These are phyloP conservation scores for Melastoma malabathricum DNA, from an alignment of 345 rosid species.

Conservation along the genomic window DNA sequence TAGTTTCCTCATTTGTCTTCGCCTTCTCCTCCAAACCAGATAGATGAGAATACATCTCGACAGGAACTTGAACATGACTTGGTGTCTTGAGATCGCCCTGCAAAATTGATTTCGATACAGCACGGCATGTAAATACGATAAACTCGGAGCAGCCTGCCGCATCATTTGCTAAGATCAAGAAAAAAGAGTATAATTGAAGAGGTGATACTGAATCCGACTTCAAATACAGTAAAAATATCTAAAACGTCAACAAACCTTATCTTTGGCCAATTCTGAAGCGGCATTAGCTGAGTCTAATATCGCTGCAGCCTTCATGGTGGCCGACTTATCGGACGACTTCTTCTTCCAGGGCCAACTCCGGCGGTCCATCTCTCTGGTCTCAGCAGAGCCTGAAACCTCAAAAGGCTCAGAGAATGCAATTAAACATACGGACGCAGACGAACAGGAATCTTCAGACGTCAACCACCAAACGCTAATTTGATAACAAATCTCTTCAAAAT, in stretches of 20 bases:
- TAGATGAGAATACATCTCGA: slow-evolving; percentile 68
- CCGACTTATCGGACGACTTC: slow-evolving; percentile 69
- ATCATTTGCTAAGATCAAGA: not conserved
- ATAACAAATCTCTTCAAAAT: too few relatives aligned
- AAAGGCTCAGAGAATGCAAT: too few relatives aligned
- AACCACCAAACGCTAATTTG: too few relatives aligned
- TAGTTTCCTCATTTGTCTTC: slow-evolving; percentile 42
- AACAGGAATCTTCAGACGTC: too few relatives aligned
- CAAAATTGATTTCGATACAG: not conserved
- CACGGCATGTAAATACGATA: too few relatives aligned
- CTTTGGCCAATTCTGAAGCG: slow-evolving; percentile 14
- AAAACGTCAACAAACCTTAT: slow-evolving; percentile 15
- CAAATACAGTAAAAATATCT: too few relatives aligned
- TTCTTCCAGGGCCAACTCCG: slow-evolving; percentile 99
- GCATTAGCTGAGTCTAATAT: slow-evolving; percentile 31
- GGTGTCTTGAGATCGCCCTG: slow-evolving; percentile 67
- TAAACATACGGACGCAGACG: too few relatives aligned
- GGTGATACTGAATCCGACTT: too few relatives aligned
- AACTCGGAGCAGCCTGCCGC: not conserved
- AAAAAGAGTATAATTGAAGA: not conserved
- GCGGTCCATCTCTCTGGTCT: slow-evolving; percentile 52
- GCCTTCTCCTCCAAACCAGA: slow-evolving; percentile 67
- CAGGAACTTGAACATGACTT: slow-evolving; percentile 71
- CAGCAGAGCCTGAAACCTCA: not conserved
- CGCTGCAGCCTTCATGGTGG: slow-evolving; percentile 23